A percentile compares a stretch with the other conserved stretches of the same genome.
Evolutionary conservation across 768 basidiomycete species (phyloP).

Genomic region (Hygrophoropsis aurantiaca): DNA sequence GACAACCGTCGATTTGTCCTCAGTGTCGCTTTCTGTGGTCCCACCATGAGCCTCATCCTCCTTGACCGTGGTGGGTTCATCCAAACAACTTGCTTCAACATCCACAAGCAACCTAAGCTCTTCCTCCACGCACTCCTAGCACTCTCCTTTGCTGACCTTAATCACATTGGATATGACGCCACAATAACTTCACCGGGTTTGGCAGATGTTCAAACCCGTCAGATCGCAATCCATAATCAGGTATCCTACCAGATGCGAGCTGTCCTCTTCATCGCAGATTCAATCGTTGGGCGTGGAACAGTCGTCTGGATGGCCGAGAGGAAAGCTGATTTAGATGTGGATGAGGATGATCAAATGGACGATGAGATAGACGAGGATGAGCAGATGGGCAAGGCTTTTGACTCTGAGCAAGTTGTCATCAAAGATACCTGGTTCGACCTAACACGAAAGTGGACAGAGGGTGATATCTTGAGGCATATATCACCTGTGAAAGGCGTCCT

Average conservation of each 20-base stretch:
- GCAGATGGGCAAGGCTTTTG: too few relatives aligned
- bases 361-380: not conserved
- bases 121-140: conserved; percentile 6
- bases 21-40: not conserved
- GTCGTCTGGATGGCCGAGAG: conserved; percentile 2
- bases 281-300: conserved; percentile 3
- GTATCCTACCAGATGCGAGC: too few relatives aligned
- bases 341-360: not conserved
- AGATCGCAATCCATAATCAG: too few relatives aligned
- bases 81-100: conserved; percentile 1
- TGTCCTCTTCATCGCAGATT: conserved; percentile 3
- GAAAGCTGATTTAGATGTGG: too few relatives aligned
- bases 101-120: not conserved
- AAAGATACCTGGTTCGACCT: conserved; percentile 9
- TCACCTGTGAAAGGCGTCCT: conserved; percentile 1
- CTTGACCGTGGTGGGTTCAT: conserved; percentile 8
- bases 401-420: conserved; percentile 1
- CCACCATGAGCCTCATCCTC: not conserved
- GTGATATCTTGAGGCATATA: not conserved
- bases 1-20: conserved; percentile 1
- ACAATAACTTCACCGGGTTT: too few relatives aligned
- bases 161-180: too few relatives aligned
- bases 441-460: not conserved
- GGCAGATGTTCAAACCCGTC: too few relatives aligned
- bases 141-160: too few relatives aligned